These are phyloP conservation scores for Arctostaphylos glauca DNA, from an alignment of 148 eudicot species.

Conservation along the genomic window DNA sequence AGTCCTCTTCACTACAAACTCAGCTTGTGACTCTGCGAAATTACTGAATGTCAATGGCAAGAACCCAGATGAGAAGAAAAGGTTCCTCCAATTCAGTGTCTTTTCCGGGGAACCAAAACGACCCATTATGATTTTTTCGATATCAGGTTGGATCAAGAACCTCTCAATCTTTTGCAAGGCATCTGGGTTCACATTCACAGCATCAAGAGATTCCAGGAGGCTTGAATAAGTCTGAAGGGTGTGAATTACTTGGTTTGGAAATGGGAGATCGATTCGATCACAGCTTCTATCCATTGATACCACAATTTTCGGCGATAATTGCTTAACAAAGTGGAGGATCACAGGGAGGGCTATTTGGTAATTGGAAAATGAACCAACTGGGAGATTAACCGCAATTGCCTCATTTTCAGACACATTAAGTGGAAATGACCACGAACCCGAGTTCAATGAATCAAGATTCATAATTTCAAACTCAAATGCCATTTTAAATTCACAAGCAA, in stretches of 20 bases:
- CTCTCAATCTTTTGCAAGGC: slow-evolving; percentile 67
- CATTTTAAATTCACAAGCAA: slow-evolving; percentile 66
- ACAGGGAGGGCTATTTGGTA: slow-evolving; percentile 47
- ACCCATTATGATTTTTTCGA: slow-evolving; percentile 62
- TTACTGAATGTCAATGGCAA: slow-evolving; percentile 65
- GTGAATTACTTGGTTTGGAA: slow-evolving; percentile 73
- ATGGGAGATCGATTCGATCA: slow-evolving; percentile 69
- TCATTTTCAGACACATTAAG: slow-evolving; percentile 52
- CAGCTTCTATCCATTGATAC: slow-evolving; percentile 79
- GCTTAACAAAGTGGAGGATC: slow-evolving; percentile 66
- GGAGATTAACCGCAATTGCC: slow-evolving; percentile 77
- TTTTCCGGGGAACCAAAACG: slow-evolving; percentile 59
- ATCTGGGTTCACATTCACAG: slow-evolving; percentile 62
- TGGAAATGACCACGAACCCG: slow-evolving; percentile 51
- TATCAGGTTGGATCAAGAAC: slow-evolving; percentile 70
- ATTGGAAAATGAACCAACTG: slow-evolving; percentile 51
- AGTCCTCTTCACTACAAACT: slow-evolving; percentile 80
- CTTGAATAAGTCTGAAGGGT: slow-evolving; percentile 65
- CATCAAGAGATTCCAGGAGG: slow-evolving; percentile 80
- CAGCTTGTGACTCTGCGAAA: slow-evolving; percentile 83
- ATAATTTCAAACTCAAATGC: slow-evolving; percentile 66
- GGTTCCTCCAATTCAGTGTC: slow-evolving; percentile 78
- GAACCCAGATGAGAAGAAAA: slow-evolving; percentile 66
- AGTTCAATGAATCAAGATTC: slow-evolving; percentile 58
- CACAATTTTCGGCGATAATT: slow-evolving; percentile 66